Evolutionary conservation across 2,329 filamentous ascomycete genomes (phyloP).

Genomic region (Exserohilum rostratum): DNA sequence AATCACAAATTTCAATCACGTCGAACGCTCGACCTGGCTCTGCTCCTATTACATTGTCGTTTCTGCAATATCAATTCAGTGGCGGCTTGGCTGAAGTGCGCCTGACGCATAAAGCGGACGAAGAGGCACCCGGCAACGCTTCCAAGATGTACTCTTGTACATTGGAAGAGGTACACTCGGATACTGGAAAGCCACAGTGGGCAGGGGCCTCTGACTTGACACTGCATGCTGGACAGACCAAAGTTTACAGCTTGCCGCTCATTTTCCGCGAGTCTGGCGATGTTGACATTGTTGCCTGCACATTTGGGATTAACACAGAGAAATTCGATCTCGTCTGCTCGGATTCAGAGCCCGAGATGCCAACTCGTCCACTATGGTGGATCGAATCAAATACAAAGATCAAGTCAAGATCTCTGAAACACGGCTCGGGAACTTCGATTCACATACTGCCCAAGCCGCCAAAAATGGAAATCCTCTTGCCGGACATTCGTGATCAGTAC

Average conservation of each 20-base stretch:
- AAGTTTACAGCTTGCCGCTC: conserved; percentile 73
- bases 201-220: conserved; percentile 67
- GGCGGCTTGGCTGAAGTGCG: conserved; percentile 49
- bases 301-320: conserved; percentile 67
- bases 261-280: conserved; percentile 83
- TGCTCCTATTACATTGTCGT: conserved; percentile 55
- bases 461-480: conserved; percentile 78
- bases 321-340: conserved; percentile 72
- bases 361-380: conserved; percentile 43
- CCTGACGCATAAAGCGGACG: conserved; percentile 33
- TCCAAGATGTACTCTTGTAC: conserved; percentile 30
- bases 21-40: conserved; percentile 56
- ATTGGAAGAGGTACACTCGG: conserved; percentile 35
- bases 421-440: conserved; percentile 58
- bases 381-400: conserved; percentile 29
- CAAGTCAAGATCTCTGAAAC: conserved; percentile 38
- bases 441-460: conserved; percentile 86
- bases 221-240: conserved; percentile 69
- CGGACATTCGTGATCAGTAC: conserved; percentile 70
- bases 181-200: conserved; percentile 49
- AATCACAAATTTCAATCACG: conserved; percentile 60
- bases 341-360: conserved; percentile 53
- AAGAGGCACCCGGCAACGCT: conserved; percentile 8
- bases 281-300: conserved; percentile 68
- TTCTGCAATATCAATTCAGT: conserved; percentile 60